Conservation (phyloP, 495 filamentous ascomycete genomes). For the Pseudoneurospora amorphoporcata region DNA sequence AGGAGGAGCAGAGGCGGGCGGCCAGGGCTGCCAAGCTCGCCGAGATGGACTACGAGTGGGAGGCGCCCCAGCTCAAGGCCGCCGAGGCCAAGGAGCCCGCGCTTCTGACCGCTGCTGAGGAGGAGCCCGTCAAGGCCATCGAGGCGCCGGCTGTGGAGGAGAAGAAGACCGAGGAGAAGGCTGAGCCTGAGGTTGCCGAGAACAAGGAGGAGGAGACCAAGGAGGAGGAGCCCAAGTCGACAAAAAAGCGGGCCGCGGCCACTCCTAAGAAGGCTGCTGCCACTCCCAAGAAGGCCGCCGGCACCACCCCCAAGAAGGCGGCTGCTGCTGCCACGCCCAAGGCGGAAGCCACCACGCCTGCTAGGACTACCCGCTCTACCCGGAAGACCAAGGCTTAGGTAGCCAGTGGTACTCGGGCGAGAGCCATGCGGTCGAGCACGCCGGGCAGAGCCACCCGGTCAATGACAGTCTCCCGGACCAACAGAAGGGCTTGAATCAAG, state of each 20-base stretch:
- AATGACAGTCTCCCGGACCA: neutral
- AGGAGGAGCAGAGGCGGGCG: slow-evolving; percentile 57
- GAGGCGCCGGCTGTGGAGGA: slow-evolving; percentile 14
- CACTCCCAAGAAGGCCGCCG: neutral
- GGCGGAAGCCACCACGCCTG: neutral
- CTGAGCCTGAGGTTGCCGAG: neutral
- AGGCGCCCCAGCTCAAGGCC: slow-evolving; percentile 60
- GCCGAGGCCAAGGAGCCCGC: slow-evolving; percentile 33
- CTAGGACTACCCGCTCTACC: neutral
- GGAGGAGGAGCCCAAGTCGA: slow-evolving; percentile 10
- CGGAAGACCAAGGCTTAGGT: neutral
- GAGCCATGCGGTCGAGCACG: neutral
- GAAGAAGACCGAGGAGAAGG: slow-evolving; percentile 7
- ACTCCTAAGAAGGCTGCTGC: neutral
- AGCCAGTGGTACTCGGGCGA: neutral
- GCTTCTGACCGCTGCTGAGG: slow-evolving; percentile 28
- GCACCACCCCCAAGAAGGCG: neutral
- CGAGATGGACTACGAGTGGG: slow-evolving; percentile 75
- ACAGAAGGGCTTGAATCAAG: neutral
- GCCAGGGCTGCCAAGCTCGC: slow-evolving; percentile 63
- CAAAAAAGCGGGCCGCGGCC: slow-evolving; percentile 1
- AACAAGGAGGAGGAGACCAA: slow-evolving; percentile 2
- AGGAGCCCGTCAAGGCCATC: slow-evolving; percentile 18
- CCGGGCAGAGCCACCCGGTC: neutral
- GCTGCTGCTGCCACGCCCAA: neutral